Evolutionary conservation across 305 asterid genomes (phyloP).

Genomic region (Fraxinus dipetala): DNA sequence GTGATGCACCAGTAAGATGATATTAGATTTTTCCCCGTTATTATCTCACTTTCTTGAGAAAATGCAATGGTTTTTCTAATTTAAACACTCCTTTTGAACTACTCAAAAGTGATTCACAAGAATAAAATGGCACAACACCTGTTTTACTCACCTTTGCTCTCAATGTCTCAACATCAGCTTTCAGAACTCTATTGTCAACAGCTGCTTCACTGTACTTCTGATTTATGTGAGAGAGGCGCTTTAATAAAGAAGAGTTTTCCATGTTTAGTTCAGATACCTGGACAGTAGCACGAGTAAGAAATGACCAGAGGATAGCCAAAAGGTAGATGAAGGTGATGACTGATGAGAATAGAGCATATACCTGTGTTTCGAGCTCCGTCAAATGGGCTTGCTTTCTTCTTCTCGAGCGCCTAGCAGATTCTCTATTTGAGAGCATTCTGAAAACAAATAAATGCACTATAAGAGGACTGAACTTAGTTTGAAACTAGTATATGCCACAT

Average conservation of each 20-base stretch:
- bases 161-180: slow-evolving; percentile 92
- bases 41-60: not conserved
- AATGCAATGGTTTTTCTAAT: not conserved
- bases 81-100: not conserved
- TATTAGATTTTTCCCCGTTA: not conserved
- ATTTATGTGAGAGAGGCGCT: slow-evolving; percentile 85
- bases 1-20: not conserved
- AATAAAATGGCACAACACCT: not conserved
- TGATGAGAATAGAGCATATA: slow-evolving; percentile 16
- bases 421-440: slow-evolving; percentile 99
- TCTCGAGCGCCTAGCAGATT: slow-evolving; percentile 98
- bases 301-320: slow-evolving; percentile 19
- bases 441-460: not conserved
- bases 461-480: not conserved
- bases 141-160: slow-evolving; percentile 71
- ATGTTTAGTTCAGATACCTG: slow-evolving; percentile 79
- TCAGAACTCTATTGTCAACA: slow-evolving; percentile 88
- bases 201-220: slow-evolving; percentile 92
- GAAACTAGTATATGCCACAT: not conserved
- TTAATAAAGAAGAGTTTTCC: slow-evolving; percentile 81
- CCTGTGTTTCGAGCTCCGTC: slow-evolving; percentile 97
- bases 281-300: slow-evolving; percentile 21
- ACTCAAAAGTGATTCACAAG: not conserved
- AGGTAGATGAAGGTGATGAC: slow-evolving; percentile 7
- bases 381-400: slow-evolving; percentile 97